phyloP scores from a whole-genome alignment of 257 asterid genomes.

The Verbascum thapsus region DNA sequence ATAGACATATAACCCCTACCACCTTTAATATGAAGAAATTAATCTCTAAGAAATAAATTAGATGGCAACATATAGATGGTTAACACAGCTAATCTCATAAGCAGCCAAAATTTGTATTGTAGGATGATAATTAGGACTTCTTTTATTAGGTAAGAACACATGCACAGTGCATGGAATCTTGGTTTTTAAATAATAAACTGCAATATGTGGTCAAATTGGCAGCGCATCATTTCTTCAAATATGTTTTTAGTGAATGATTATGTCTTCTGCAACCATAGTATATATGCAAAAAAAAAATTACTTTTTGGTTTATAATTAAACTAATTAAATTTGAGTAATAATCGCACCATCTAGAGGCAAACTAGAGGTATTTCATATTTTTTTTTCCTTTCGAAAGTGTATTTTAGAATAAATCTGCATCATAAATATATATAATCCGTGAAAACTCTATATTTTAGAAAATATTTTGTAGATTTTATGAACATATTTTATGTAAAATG shows the following conservation, averaged over 20 bases:
- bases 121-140: slow-evolving; percentile 20
- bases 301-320: background rate
- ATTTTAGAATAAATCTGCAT: too few species aligned
- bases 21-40: too few species aligned
- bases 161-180: slow-evolving; percentile 39
- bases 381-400: too few species aligned
- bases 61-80: slow-evolving; percentile 20
- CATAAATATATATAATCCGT: too few species aligned
- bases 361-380: background rate
- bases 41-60: background rate
- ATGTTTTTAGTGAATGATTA: slow-evolving; percentile 23
- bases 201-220: slow-evolving; percentile 25
- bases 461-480: too few species aligned
- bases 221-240: background rate
- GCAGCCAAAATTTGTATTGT: slow-evolving; percentile 39
- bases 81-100: slow-evolving; percentile 31
- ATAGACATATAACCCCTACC: too few species aligned
- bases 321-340: background rate
- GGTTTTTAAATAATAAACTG: slow-evolving; percentile 16
- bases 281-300: background rate
- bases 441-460: too few species aligned
- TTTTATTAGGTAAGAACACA: slow-evolving; percentile 27
- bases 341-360: too few species aligned
- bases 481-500: too few species aligned
- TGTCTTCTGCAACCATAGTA: background rate